A percentile compares a stretch with the other conserved stretches of the same genome.
Evolutionary conservation across 164 flowering plant species (phyloP).

Genomic region (Macadamia integrifolia): DNA sequence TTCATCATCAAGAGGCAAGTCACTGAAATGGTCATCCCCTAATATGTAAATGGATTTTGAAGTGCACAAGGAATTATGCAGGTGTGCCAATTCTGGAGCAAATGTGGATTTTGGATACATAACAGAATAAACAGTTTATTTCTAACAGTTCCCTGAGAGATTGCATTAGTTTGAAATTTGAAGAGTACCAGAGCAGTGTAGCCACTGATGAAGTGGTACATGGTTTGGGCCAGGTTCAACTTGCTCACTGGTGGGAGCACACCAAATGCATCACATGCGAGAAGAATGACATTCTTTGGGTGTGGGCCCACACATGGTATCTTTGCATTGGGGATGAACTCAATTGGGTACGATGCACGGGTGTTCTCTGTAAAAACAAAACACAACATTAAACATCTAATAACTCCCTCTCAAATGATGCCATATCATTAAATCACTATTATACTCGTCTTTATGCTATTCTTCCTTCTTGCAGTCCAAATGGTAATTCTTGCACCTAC

Average conservation of each 20-base stretch:
- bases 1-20: background rate
- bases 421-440: too few species aligned
- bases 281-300: conserved; percentile 70
- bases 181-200: conserved; percentile 62
- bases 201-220: conserved; percentile 91
- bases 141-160: too few species aligned
- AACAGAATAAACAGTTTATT: too few species aligned
- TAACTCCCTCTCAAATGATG: background rate
- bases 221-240: conserved; percentile 70
- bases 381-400: background rate
- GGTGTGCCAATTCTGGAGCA: too few species aligned
- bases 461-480: too few species aligned
- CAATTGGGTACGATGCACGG: conserved; percentile 77
- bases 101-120: too few species aligned
- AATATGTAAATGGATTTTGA: too few species aligned
- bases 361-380: conserved; percentile 53
- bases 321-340: conserved; percentile 74
- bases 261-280: conserved; percentile 84
- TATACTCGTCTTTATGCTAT: too few species aligned
- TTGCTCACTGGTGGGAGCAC: conserved; percentile 89
- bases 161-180: too few species aligned
- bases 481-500: too few species aligned
- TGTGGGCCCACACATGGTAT: conserved; percentile 79
- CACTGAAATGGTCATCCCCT: background rate
- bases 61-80: too few species aligned